Percentiles rank a stretch among this genome's conserved stretches.
phyloP scores from a whole-genome alignment of 306 rosid genomes.

The Hippophae rhamnoides region DNA sequence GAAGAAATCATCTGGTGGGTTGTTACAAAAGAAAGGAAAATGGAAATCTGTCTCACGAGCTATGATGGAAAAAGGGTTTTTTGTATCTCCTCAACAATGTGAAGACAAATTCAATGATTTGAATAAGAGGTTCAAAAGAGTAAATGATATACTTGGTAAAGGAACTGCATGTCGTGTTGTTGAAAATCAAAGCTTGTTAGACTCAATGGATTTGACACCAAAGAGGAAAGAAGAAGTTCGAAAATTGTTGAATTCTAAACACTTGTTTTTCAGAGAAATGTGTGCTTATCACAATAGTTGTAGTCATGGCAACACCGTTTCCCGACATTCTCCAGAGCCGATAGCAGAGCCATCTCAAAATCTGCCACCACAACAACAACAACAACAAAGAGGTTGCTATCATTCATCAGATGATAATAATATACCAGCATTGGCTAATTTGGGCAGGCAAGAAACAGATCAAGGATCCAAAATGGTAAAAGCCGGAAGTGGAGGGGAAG shows the following conservation, averaged over 20 bases:
- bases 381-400: conserved; percentile 23
- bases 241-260: conserved; percentile 80
- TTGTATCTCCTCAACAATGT: conserved; percentile 93
- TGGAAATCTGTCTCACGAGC: conserved; percentile 94
- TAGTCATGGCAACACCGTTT: conserved; percentile 32
- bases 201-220: conserved; percentile 63
- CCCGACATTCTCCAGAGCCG: conserved; percentile 33
- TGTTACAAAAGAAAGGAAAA: conserved; percentile 90
- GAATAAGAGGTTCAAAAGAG: conserved; percentile 91
- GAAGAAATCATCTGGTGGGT: conserved; percentile 46
- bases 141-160: conserved; percentile 86
- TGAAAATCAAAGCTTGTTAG: conserved; percentile 70
- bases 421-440: conserved; percentile 18
- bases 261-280: conserved; percentile 90
- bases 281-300: conserved; percentile 92
- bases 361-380: conserved; percentile 19
- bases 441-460: conserved; percentile 27
- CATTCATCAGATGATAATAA: conserved; percentile 34
- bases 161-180: conserved; percentile 86
- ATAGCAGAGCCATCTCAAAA: conserved; percentile 15
- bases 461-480: conserved; percentile 31
- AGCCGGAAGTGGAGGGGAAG: conserved; percentile 31
- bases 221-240: conserved; percentile 71
- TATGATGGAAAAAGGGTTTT: conserved; percentile 86
- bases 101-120: conserved; percentile 91